Percentiles rank a stretch among this genome's conserved stretches.
Conservation (phyloP, 192 early-diverging fungal genomes). For the Coemansia sp. region DNA sequence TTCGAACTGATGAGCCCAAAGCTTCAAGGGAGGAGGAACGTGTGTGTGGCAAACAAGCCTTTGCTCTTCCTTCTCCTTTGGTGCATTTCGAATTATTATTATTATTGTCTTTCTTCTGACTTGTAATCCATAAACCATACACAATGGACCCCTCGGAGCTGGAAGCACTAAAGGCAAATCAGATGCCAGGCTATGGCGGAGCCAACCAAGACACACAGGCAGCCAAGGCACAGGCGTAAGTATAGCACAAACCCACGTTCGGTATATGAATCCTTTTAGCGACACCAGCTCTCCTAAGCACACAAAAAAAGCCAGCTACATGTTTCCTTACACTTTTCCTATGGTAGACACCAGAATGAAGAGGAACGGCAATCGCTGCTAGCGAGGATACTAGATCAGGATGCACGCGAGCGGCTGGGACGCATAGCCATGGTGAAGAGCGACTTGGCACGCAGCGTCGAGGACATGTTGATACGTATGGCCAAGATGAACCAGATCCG, state of each 20-base stretch:
- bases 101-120: neutral
- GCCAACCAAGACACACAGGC: slow-evolving; percentile 3
- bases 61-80: no score
- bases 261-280: no score
- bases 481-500: slow-evolving; percentile 81
- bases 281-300: no score
- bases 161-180: slow-evolving; percentile 24
- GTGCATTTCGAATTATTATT: neutral
- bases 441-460: slow-evolving; percentile 68
- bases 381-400: slow-evolving; percentile 77
- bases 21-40: no score
- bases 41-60: no score
- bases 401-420: slow-evolving; percentile 82
- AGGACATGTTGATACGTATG: slow-evolving; percentile 91
- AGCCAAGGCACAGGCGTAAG: slow-evolving; percentile 12
- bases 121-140: neutral
- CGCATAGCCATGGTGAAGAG: slow-evolving; percentile 90
- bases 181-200: neutral
- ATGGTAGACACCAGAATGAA: slow-evolving; percentile 62
- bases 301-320: neutral
- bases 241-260: neutral
- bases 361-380: slow-evolving; percentile 84
- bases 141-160: slow-evolving; percentile 31
- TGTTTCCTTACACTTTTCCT: neutral
- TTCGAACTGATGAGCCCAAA: no score